A percentile compares a stretch with the other conserved stretches of the same genome.
phyloP scores from a whole-genome alignment of 495 filamentous ascomycete species.

The Penicillium crystallinum region DNA sequence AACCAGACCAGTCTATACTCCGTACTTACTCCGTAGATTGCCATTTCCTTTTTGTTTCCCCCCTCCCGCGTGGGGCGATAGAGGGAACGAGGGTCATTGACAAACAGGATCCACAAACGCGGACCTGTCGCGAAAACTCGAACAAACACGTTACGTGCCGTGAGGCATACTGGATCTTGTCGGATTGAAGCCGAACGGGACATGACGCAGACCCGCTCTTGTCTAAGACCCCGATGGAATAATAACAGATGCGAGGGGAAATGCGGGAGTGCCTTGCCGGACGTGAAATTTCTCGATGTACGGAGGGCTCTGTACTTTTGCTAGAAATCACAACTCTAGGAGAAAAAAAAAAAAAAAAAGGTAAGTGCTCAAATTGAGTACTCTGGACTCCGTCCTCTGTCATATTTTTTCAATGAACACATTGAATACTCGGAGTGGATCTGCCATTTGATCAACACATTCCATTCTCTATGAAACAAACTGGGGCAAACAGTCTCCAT shows the following conservation, averaged over 20 bases:
- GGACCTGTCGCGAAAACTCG: conserved; percentile 11
- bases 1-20: neutral
- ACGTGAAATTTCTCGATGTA: neutral
- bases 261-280: neutral
- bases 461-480: neutral
- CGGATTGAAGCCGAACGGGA: conserved; percentile 3
- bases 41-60: conserved; percentile 3
- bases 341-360: too few relatives aligned
- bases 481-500: neutral
- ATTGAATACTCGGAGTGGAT: neutral
- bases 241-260: conserved; percentile 3
- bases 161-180: conserved; percentile 6
- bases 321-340: too few relatives aligned
- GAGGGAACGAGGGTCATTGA: conserved; percentile 19
- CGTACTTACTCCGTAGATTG: neutral
- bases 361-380: too few relatives aligned
- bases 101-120: conserved; percentile 24
- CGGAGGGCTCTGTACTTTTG: neutral
- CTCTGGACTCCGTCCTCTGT: too few relatives aligned
- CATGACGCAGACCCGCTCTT: conserved; percentile 15
- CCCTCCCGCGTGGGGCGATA: conserved; percentile 24
- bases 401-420: neutral
- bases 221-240: conserved; percentile 14
- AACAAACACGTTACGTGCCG: conserved; percentile 8
- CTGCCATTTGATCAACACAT: neutral